Evolutionary conservation across 192 early-diverging fungal genomes (phyloP).

Genomic region (Podila epicladia): DNA sequence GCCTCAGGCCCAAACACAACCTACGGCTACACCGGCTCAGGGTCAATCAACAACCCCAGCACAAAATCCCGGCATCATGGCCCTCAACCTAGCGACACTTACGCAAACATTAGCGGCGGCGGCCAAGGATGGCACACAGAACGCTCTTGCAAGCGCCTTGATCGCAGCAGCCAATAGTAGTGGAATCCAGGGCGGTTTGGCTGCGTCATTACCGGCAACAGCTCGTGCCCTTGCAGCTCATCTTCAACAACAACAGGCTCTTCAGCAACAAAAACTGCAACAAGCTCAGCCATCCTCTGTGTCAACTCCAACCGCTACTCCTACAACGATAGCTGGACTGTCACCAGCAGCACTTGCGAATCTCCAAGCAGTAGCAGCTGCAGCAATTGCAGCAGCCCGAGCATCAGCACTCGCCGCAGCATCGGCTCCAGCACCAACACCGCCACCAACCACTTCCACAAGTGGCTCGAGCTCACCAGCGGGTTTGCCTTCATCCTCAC

Average conservation of each 20-base stretch:
- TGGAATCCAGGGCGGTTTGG: constrained; percentile 39
- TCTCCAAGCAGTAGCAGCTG: constrained; percentile 12
- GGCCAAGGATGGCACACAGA: constrained; percentile 31
- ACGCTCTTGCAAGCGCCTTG: constrained; percentile 27
- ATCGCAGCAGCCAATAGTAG: constrained; percentile 41
- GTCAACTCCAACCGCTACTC: neutral
- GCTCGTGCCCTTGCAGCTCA: constrained; percentile 34
- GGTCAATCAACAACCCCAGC: neutral
- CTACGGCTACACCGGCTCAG: neutral
- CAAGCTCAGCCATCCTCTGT: constrained; percentile 4
- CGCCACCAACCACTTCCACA: neutral
- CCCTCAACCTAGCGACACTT: constrained; percentile 22
- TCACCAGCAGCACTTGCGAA: constrained; percentile 10
- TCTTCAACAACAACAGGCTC: constrained; percentile 33
- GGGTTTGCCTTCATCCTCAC: neutral
- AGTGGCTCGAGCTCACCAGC: neutral
- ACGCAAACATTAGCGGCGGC: constrained; percentile 37
- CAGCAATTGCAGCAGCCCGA: constrained; percentile 2
- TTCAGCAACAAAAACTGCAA: constrained; percentile 24
- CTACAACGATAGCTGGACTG: neutral
- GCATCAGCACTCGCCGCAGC: neutral
- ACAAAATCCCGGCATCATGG: constrained; percentile 21
- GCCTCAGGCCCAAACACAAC: neutral
- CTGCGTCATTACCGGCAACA: constrained; percentile 29
- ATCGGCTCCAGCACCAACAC: neutral